Evolutionary conservation across 768 basidiomycete species (phyloP).

Genomic region (Hebeloma cylindrosporum): DNA sequence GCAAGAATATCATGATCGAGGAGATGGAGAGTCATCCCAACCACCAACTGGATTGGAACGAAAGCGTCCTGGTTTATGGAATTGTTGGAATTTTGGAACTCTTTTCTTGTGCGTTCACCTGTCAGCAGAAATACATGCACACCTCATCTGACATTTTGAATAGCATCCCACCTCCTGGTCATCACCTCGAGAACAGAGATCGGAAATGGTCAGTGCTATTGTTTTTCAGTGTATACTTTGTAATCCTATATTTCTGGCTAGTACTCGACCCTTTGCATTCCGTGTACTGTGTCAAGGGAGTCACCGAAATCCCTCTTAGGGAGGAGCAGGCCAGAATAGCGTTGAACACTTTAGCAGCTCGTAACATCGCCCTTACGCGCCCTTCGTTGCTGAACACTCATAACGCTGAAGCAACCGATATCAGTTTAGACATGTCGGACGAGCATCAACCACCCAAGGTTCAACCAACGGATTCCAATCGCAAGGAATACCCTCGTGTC

Average conservation of each 20-base stretch:
- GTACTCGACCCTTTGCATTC: constrained; percentile 63
- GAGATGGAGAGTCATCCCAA: constrained; percentile 42
- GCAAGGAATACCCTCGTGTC: constrained; percentile 39
- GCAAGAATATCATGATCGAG: constrained; percentile 52
- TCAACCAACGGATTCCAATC: constrained; percentile 5
- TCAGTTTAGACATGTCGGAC: constrained; percentile 18
- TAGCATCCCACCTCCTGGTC: constrained; percentile 77
- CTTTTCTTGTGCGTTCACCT: constrained; percentile 56
- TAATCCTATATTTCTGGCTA: constrained; percentile 27
- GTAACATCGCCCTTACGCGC: constrained; percentile 43
- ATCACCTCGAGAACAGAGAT: constrained; percentile 62
- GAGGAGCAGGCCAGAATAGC: constrained; percentile 59
- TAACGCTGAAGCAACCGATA: constrained; percentile 6
- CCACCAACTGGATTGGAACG: constrained; percentile 49
- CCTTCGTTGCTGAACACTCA: constrained; percentile 40
- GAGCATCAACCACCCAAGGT: constrained; percentile 5
- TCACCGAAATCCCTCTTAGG: constrained; percentile 70
- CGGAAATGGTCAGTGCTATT: constrained; percentile 57
- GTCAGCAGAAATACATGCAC: constrained; percentile 6
- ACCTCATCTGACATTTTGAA: constrained; percentile 4
- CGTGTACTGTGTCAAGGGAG: constrained; percentile 68
- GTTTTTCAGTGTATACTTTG: not conserved
- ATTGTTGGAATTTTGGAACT: constrained; percentile 74
- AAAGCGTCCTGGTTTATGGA: constrained; percentile 65
- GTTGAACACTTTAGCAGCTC: constrained; percentile 52